Evolutionary conservation across 75 land plant species (phyloP).

Genomic region (Pinus tabuliformis): DNA sequence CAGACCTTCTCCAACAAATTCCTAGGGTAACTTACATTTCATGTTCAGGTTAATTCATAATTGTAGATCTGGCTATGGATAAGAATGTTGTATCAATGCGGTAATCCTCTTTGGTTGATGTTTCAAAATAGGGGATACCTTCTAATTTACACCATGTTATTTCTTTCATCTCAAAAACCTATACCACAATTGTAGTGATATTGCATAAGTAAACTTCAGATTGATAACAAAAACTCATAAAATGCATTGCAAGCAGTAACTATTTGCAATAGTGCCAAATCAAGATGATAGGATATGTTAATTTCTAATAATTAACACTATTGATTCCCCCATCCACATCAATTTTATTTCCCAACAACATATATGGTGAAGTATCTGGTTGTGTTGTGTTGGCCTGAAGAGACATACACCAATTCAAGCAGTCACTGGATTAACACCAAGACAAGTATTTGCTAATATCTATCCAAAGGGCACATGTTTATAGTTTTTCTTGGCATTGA

Average conservation of each 20-base stretch:
- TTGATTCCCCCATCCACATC: constrained; percentile 86
- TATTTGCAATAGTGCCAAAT: neutral
- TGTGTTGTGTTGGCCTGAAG: constrained; percentile 69
- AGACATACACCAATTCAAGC: neutral
- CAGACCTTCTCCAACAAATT: constrained; percentile 2
- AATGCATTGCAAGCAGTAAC: neutral
- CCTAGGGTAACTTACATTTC: constrained; percentile 38
- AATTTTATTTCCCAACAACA: constrained; percentile 83
- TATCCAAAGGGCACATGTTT: too few relatives aligned
- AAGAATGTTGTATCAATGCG: constrained; percentile 66
- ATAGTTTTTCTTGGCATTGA: too few relatives aligned
- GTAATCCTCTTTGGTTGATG: constrained; percentile 75
- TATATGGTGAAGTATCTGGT: constrained; percentile 64
- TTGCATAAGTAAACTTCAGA: neutral
- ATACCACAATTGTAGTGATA: neutral
- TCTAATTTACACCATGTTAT: constrained; percentile 75
- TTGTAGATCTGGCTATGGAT: constrained; percentile 51
- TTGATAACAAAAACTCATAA: neutral
- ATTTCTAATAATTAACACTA: constrained; percentile 43
- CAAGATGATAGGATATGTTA: neutral
- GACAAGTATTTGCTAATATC: too few relatives aligned
- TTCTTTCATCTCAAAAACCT: constrained; percentile 78
- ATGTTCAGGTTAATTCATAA: constrained; percentile 47
- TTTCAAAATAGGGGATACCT: constrained; percentile 85
- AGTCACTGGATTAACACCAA: neutral